Evolutionary conservation across 2,329 filamentous ascomycete species (phyloP).

Genomic region (Escovopsis sp.): DNA sequence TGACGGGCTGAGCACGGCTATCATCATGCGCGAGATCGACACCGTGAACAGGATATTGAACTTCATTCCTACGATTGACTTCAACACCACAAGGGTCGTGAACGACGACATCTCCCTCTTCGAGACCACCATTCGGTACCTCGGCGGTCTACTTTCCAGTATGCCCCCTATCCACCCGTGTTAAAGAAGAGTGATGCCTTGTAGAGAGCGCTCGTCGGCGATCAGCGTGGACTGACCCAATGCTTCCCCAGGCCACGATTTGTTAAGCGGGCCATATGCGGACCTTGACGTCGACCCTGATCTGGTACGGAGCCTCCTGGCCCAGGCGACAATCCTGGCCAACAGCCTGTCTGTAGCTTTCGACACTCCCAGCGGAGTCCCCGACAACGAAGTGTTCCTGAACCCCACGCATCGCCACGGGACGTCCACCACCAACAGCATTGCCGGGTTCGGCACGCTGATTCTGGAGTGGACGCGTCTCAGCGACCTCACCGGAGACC

Average conservation of each 20-base stretch:
- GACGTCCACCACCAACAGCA: conserved; percentile 43
- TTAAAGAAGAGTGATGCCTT: no score
- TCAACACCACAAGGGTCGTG: conserved; percentile 34
- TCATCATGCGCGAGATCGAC: conserved; percentile 55
- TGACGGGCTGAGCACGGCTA: conserved; percentile 65
- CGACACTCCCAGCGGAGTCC: conserved; percentile 58
- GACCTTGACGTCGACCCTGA: conserved; percentile 26
- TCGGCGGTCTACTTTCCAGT: conserved; percentile 68
- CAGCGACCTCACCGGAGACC: conserved; percentile 56
- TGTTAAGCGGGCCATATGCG: conserved; percentile 52
- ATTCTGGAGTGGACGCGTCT: conserved; percentile 75
- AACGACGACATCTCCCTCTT: conserved; percentile 56
- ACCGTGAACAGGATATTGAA: conserved; percentile 57
- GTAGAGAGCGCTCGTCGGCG: no score
- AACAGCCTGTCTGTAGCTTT: conserved; percentile 66
- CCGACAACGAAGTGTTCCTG: conserved; percentile 53
- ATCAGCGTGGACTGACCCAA: neutral
- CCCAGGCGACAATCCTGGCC: conserved; percentile 53
- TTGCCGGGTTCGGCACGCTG: conserved; percentile 64
- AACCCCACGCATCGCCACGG: conserved; percentile 31
- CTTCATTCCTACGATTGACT: conserved; percentile 57
- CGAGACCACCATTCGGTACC: conserved; percentile 79
- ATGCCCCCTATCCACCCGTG: conserved; percentile 1
- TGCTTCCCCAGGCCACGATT: conserved; percentile 39
- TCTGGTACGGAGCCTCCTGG: conserved; percentile 43